These are phyloP conservation scores for Pestalotiopsis sp. DNA, from an alignment of 2,329 filamentous ascomycete genomes.

Conservation along the genomic window DNA sequence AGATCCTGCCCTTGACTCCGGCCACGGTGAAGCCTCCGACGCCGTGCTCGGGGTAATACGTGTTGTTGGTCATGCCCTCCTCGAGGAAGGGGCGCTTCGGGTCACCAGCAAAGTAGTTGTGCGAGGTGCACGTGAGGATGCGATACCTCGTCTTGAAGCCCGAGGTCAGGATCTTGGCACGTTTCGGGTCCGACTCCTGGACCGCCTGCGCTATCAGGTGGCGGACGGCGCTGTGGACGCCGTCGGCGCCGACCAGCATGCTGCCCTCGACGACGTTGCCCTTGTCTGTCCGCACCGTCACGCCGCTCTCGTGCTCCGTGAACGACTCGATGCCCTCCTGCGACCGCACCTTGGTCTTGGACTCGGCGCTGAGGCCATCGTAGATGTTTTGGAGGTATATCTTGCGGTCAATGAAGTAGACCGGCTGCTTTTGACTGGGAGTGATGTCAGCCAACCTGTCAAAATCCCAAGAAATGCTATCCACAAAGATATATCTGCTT, in stretches of 20 bases:
- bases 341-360: conserved; percentile 6
- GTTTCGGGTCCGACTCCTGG: background rate
- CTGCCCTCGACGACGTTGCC: conserved; percentile 17
- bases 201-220: background rate
- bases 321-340: conserved; percentile 14
- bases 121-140: conserved; percentile 3
- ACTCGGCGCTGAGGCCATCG: conserved; percentile 15
- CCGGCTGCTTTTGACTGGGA: conserved; percentile 4
- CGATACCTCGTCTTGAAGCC: conserved; percentile 4
- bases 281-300: conserved; percentile 16
- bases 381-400: conserved; percentile 16
- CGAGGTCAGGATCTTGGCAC: background rate
- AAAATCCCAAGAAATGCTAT: background rate
- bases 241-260: conserved; percentile 18
- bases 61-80: conserved; percentile 4
- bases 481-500: background rate
- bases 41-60: background rate
- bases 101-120: conserved; percentile 5
- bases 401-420: conserved; percentile 14
- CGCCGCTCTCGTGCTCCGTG: conserved; percentile 16
- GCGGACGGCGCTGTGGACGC: conserved; percentile 3
- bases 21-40: conserved; percentile 3
- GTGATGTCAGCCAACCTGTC: background rate
- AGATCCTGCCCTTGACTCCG: conserved; percentile 4
- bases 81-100: background rate